Conservation (phyloP, 805 yeast species). For the Grigorovia jiainica region DNA sequence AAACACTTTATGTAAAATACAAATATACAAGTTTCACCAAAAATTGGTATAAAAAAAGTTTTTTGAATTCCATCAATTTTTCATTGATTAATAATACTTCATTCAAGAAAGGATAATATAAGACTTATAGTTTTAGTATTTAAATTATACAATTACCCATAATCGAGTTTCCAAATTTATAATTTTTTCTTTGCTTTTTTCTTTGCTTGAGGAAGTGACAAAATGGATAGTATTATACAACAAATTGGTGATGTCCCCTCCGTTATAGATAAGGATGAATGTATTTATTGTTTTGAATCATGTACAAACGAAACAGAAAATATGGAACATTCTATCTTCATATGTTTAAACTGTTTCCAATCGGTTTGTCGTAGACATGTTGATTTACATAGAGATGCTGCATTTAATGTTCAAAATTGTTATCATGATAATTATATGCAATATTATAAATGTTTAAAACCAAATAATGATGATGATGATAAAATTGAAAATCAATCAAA, state of each 20-base stretch:
- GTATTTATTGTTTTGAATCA: constrained; percentile 76
- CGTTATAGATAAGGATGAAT: constrained; percentile 75
- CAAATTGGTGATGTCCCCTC: constrained; percentile 17
- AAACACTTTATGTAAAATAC: no score
- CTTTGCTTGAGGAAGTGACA: no score
- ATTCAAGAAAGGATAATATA: no score
- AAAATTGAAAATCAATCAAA: constrained; percentile 22
- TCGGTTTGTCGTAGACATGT: constrained; percentile 62
- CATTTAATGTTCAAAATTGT: constrained; percentile 22
- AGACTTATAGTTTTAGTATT: no score
- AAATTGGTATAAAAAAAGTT: no score
- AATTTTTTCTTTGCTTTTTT: no score
- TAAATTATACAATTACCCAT: no score
- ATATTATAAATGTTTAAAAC: constrained; percentile 43
- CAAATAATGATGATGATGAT: constrained; percentile 16
- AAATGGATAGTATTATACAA: constrained; percentile 3
- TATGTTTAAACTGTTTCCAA: constrained; percentile 67
- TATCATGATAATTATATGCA: constrained; percentile 54
- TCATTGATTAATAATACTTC: no score
- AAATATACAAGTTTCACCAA: no score
- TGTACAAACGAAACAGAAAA: constrained; percentile 31
- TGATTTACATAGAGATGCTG: constrained; percentile 38
- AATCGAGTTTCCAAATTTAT: no score
- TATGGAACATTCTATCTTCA: constrained; percentile 38
- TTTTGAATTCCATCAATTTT: no score